Conservation (phyloP, 2,329 filamentous ascomycete species). For the Calonectria multiphialidica region DNA sequence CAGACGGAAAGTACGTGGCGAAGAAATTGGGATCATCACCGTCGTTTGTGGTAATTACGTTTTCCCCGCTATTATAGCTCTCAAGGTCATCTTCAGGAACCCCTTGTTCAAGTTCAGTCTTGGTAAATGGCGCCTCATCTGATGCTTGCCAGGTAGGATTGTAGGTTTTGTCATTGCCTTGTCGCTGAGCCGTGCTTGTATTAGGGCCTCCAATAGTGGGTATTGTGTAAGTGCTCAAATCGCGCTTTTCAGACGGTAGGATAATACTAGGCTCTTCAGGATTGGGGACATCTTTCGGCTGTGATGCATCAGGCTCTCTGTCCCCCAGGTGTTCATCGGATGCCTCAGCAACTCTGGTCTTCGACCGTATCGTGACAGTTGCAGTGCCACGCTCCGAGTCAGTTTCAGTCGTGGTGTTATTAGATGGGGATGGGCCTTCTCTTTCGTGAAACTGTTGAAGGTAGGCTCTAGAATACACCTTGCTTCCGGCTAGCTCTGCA, state of each 20-base stretch:
- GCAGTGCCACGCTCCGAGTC: background rate
- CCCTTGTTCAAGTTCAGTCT: background rate
- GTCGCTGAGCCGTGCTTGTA: background rate
- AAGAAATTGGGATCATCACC: background rate
- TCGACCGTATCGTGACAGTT: background rate
- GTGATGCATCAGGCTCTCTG: background rate
- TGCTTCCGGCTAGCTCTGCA: background rate
- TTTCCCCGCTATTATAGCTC: too few relatives aligned
- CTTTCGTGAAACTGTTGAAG: background rate
- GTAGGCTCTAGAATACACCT: background rate
- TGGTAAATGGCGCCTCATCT: background rate
- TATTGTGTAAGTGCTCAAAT: background rate
- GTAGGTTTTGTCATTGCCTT: background rate
- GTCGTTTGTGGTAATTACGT: too few relatives aligned
- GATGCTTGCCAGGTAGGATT: background rate
- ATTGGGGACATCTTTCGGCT: background rate
- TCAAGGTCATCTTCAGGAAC: background rate
- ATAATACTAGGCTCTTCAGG: background rate
- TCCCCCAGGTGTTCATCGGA: background rate
- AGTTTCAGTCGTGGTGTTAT: background rate
- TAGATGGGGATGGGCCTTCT: background rate
- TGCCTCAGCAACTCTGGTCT: background rate
- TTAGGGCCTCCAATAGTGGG: background rate
- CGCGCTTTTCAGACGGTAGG: background rate
- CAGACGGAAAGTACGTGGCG: background rate